Base-by-base conservation (phyloP, 139 green algal species). In the Penium margaritaceum region DNA sequence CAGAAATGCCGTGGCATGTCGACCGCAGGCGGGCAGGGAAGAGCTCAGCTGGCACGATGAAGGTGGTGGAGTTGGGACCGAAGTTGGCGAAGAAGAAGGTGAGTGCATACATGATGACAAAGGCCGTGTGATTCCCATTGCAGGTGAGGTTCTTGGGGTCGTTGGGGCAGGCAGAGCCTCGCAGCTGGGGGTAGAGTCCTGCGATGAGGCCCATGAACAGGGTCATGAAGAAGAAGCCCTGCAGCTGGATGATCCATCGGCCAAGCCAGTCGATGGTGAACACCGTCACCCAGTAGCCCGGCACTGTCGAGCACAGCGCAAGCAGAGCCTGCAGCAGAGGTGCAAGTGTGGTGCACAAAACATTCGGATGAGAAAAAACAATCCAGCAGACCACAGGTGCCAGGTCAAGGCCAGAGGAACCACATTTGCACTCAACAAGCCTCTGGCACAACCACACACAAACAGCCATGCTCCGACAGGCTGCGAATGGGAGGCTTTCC, bases 21-120 rank as follows among this genome's bases (percentile, higher is more conserved):
- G 76, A 71, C 19, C 83, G 79, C 64, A 75, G 77, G 33, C 65
- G 70, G 0, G 73, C 79, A 33, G 72, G 74, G 63, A 83, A 85
- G 29, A 83, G 27, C 72, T 87, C 79, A 3, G 73, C 72, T n/a
- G 83, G 83, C 1, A 83, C 76, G 75, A 87, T 84, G 72, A 84
- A 87, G 19, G 83, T 87, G 39, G 83, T 87, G 29, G 70, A 57
- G 57, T 87, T 87, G 62, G 83, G 83, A 37, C 83, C 83, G 15
- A 82, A 85, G 70, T 87, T 87, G 65, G 77, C 77, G 63, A 87
- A 87, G 77, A 87, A 84, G 72, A 85, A 85, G 2, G 76, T 83
- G 6, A 85, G 46, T 0, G 39, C 65, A 36, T 81, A 84, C 14
- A 80, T n/a, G n/a, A n/a, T n/a, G n/a, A n/a, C n/a, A n/a, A n/a